These are phyloP conservation scores for Neoboletus magnificus DNA, from an alignment of 768 basidiomycete genomes.

Conservation along the genomic window DNA sequence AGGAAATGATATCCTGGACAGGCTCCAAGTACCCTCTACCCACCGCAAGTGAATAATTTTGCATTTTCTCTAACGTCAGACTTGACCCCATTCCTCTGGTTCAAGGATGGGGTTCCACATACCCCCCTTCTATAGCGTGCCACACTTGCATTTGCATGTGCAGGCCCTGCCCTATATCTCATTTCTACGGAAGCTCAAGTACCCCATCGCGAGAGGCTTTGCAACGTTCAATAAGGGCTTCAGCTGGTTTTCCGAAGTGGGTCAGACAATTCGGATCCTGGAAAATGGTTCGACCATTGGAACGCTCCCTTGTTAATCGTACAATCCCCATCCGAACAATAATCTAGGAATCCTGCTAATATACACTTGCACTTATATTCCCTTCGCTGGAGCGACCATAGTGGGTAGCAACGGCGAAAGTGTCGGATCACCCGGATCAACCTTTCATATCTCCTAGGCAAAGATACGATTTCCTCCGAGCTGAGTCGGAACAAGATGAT, in stretches of 20 bases:
- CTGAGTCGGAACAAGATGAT: not conserved
- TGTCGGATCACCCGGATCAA: not conserved
- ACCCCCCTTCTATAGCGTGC: constrained; percentile 69
- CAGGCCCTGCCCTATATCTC: constrained; percentile 65
- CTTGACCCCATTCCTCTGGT: not conserved
- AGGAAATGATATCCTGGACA: constrained; percentile 52
- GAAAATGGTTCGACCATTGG: constrained; percentile 50
- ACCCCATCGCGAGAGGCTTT: constrained; percentile 42
- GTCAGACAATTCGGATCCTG: constrained; percentile 59
- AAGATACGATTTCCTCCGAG: not conserved
- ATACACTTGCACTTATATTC: no score
- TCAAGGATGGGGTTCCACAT: constrained; percentile 78
- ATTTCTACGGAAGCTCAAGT: constrained; percentile 38
- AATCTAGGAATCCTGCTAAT: not conserved
- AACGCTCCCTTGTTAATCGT: constrained; percentile 43
- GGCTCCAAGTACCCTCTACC: constrained; percentile 37
- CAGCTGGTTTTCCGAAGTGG: constrained; percentile 68
- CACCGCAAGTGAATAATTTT: constrained; percentile 44
- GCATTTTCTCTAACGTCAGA: not conserved
- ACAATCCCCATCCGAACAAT: not conserved
- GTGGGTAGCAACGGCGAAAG: not conserved
- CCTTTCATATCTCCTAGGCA: not conserved
- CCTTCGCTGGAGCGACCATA: no score
- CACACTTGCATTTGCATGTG: constrained; percentile 75
- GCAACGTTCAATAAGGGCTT: constrained; percentile 55